These are phyloP conservation scores for Chenopodium formosanum DNA, from an alignment of 148 eudicot genomes.

Conservation along the genomic window DNA sequence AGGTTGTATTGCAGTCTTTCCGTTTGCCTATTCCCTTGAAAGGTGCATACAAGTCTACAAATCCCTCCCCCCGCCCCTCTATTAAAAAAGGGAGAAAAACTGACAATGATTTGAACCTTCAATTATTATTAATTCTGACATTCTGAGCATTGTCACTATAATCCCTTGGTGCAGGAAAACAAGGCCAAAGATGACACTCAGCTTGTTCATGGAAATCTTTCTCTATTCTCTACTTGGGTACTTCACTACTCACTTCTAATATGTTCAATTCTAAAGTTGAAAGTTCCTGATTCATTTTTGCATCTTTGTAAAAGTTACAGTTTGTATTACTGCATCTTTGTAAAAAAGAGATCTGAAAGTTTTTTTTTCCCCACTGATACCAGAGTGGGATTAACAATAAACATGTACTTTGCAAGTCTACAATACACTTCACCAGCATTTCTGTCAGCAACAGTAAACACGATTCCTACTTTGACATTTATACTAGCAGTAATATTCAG, in stretches of 20 bases:
- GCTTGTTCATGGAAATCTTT: slow-evolving; percentile 36
- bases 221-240: slow-evolving; percentile 50
- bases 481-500: slow-evolving; percentile 41
- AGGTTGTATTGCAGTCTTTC: slow-evolving; percentile 38
- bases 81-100: too few species aligned
- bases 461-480: slow-evolving; percentile 46
- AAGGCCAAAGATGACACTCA: slow-evolving; percentile 47
- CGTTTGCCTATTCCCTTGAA: slow-evolving; percentile 48
- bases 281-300: neutral
- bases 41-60: slow-evolving; percentile 25
- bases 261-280: neutral
- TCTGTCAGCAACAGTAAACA: slow-evolving; percentile 48
- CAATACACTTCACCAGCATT: slow-evolving; percentile 50
- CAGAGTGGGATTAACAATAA: slow-evolving; percentile 50
- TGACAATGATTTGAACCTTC: too few species aligned
- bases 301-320: too few species aligned
- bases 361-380: slow-evolving; percentile 7
- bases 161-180: slow-evolving; percentile 37
- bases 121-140: too few species aligned
- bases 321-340: neutral
- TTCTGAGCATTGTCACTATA: neutral
- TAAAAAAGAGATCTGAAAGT: slow-evolving; percentile 6
- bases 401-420: slow-evolving; percentile 53
- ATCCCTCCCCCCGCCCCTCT: neutral
- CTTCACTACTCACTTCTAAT: slow-evolving; percentile 12